Evolutionary conservation across 2,329 filamentous ascomycete genomes (phyloP).

Genomic region (Trichoderma breve): DNA sequence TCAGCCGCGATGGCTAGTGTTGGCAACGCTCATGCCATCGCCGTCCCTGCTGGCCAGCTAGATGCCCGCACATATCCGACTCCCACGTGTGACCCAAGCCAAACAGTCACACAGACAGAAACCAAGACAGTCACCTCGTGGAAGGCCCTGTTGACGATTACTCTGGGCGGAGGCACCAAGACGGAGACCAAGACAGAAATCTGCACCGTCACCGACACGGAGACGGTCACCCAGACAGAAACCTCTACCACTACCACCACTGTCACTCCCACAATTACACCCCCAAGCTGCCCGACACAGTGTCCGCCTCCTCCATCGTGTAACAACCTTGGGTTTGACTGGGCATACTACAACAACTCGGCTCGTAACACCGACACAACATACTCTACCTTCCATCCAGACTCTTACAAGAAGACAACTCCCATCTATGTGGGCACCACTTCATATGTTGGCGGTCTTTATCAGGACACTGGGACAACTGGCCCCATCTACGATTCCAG

Average conservation of each 20-base stretch:
- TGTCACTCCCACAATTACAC: not conserved
- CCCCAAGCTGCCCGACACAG: not conserved
- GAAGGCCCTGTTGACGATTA: not conserved
- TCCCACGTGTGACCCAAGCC: not conserved
- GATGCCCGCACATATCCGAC: not conserved
- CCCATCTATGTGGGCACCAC: not conserved
- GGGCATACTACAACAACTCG: slow-evolving; percentile 3
- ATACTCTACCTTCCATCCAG: not conserved
- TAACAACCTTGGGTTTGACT: not conserved
- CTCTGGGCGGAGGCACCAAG: not conserved
- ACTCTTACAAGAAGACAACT: not conserved
- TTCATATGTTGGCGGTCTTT: not conserved
- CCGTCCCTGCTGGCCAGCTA: not conserved
- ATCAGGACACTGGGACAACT: not conserved
- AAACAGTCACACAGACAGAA: not conserved
- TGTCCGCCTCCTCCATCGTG: not conserved
- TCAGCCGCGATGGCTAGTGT: not conserved
- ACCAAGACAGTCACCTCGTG: not conserved
- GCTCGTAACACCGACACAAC: not conserved
- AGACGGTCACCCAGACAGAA: not conserved
- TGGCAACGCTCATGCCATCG: not conserved
- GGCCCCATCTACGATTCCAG: not conserved
- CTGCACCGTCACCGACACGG: not conserved
- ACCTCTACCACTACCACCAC: not conserved
- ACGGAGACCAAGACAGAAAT: not conserved